These are phyloP conservation scores for Penicillium verhagenii DNA, from an alignment of 495 filamentous ascomycete genomes.

Conservation along the genomic window DNA sequence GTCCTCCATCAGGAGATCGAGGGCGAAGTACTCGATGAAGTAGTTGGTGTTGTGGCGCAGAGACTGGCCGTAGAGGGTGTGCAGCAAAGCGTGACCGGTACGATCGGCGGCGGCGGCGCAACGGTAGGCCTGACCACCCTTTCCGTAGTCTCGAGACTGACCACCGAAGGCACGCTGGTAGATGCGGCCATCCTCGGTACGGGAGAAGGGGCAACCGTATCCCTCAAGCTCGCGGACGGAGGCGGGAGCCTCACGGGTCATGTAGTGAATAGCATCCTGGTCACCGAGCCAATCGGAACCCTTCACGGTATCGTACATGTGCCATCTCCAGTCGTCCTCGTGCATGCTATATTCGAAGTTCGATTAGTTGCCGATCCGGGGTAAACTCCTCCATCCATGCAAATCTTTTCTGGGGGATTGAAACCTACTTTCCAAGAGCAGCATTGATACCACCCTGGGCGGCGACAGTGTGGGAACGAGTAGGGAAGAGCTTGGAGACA, in stretches of 20 bases:
- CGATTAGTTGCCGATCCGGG: conserved; percentile 14
- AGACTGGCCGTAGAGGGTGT: conserved; percentile 98
- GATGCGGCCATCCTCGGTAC: conserved; percentile 95
- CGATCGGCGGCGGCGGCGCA: conserved; percentile 93
- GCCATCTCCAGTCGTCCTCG: conserved; percentile 97
- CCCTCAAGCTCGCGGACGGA: conserved; percentile 94
- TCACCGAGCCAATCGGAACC: conserved; percentile 98
- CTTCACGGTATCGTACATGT: conserved; percentile 99
- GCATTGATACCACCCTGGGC: conserved; percentile 85
- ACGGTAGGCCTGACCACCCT: conserved; percentile 95
- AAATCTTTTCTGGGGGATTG: neutral
- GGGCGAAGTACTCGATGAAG: conserved; percentile 98
- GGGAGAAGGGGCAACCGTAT: conserved; percentile 96
- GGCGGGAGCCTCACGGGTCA: conserved; percentile 91
- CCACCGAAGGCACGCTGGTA: conserved; percentile 98
- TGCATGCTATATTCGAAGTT: conserved; percentile 66
- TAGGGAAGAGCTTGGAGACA: conserved; percentile 97
- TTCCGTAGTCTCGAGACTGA: conserved; percentile 91
- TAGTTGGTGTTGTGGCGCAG: conserved; percentile 97
- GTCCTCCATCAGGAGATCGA: conserved; percentile 95
- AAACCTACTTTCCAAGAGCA: conserved; percentile 77
- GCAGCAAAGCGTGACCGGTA: conserved; percentile 93
- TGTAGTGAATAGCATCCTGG: conserved; percentile 99
- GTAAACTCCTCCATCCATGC: neutral
- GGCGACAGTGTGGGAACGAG: conserved; percentile 91